A percentile compares a stretch with the other conserved stretches of the same genome.
These are phyloP conservation scores for Pyrenula aspistea DNA, from an alignment of 495 filamentous ascomycete species.

Conservation along the genomic window DNA sequence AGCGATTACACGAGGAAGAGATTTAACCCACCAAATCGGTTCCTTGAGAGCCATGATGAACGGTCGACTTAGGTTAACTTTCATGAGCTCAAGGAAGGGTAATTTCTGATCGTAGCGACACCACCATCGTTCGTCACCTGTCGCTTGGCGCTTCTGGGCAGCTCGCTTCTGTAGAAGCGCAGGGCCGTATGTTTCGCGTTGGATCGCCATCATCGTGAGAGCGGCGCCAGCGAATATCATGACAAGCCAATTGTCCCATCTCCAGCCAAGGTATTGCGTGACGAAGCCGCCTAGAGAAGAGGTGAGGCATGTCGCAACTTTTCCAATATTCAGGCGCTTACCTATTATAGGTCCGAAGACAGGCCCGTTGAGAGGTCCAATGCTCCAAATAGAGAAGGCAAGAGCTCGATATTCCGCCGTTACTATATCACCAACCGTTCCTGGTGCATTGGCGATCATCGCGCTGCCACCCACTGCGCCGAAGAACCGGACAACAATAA, in stretches of 20 bases:
- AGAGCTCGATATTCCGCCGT: conserved; percentile 57
- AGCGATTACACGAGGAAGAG: neutral
- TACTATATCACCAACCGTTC: conserved; percentile 71
- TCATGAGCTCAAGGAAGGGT: conserved; percentile 41
- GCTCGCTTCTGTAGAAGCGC: conserved; percentile 59
- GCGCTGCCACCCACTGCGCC: conserved; percentile 67
- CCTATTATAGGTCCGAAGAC: conserved; percentile 9
- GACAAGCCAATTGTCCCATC: conserved; percentile 79
- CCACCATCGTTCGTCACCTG: conserved; percentile 64
- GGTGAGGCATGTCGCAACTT: conserved; percentile 26
- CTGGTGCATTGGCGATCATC: conserved; percentile 71
- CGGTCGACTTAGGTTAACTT: conserved; percentile 61
- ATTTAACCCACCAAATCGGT: conserved; percentile 60
- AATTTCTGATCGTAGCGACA: conserved; percentile 59
- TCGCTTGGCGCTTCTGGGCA: conserved; percentile 56
- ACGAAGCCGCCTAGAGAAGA: conserved; percentile 68
- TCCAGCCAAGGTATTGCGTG: conserved; percentile 60
- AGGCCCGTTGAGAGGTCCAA: conserved; percentile 72
- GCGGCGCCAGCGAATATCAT: conserved; percentile 54
- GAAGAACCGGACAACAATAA: conserved; percentile 63
- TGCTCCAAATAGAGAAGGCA: conserved; percentile 61
- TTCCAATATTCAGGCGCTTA: too few relatives aligned
- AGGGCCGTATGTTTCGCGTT: conserved; percentile 72
- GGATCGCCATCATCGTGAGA: conserved; percentile 33
- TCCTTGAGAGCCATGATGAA: conserved; percentile 70